Base-by-base conservation (phyloP, 2,329 filamentous ascomycete genomes). In the Plenodomus tracheiphilus region DNA sequence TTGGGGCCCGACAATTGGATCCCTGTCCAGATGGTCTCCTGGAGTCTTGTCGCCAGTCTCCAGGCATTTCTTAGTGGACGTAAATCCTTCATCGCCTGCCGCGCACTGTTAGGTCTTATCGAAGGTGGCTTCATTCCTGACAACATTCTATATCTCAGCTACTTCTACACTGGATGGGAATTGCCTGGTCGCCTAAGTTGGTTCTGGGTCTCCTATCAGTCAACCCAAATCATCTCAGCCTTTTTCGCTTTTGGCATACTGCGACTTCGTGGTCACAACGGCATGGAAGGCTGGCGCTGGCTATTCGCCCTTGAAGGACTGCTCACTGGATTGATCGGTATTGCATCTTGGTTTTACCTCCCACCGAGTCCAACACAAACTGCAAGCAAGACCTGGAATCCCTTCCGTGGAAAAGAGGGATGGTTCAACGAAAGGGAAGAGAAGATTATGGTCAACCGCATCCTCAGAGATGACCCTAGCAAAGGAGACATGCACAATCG, bases 91-190 rank as follows among this genome's bases (percentile, higher is more conserved):
- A 77, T 68, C 43, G 71, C 73, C 10, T 72, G 67, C 16, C 66
- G 77, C n/a, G 72, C 70, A 4, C 61, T 79, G 0, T 61, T 79
- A 0, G 76, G 77, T 0, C 54, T 77, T 15, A 71, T 79, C 21
- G 76, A 75, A 54, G 77, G 70, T 7, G 75, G 75, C 0, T 86
- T 86, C 54, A 85, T 86, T 41, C 82, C 83, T 0, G 83, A 85
- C 50, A 82, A 83, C 18, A 80, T 88, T 13, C 74, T 88, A 0
- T 91, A 86, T 69, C 75, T 90, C 4, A 85, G 83, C 3, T 91
- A 91, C 69, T 92, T 87, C 71, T 92, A 91, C 73, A 91, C 83
- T 39, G 83, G 83, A 0, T 79, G 79, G 43, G 88, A 91, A 65
- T 75, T 92, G 0, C 86, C 87, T 0, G 79, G 81, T 10, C 81